Percentiles rank a stretch among this genome's conserved stretches.
Evolutionary conservation across 2,329 filamentous ascomycete genomes (phyloP).

Genomic region (Arthroderma sp.): DNA sequence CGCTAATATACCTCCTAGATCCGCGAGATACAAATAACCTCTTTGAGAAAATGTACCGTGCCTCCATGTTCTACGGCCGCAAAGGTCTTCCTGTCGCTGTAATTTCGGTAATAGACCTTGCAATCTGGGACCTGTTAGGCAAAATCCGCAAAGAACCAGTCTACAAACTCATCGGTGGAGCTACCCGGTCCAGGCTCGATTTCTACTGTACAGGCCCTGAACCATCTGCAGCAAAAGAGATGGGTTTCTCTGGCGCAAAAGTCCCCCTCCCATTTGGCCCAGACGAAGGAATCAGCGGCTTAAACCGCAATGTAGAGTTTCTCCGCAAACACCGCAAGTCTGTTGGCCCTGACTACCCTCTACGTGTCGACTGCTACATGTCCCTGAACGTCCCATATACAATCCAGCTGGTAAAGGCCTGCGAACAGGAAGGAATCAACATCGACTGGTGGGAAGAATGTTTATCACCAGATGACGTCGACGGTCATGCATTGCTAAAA

Average conservation of each 20-base stretch:
- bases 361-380: slow-evolving; percentile 98
- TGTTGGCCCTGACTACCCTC: slow-evolving; percentile 78
- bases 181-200: slow-evolving; percentile 67
- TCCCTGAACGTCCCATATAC: slow-evolving; percentile 85
- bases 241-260: slow-evolving; percentile 86
- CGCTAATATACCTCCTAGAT: slow-evolving; percentile 36
- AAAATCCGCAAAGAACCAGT: slow-evolving; percentile 88
- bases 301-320: slow-evolving; percentile 83
- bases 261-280: slow-evolving; percentile 82
- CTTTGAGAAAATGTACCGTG: slow-evolving; percentile 94
- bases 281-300: slow-evolving; percentile 67
- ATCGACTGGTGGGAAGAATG: slow-evolving; percentile 99
- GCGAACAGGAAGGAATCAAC: slow-evolving; percentile 63
- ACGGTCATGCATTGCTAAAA: slow-evolving; percentile 83
- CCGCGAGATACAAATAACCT: slow-evolving; percentile 82
- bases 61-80: slow-evolving; percentile 90
- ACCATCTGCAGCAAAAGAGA: slow-evolving; percentile 62
- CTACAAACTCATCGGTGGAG: slow-evolving; percentile 84
- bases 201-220: slow-evolving; percentile 95
- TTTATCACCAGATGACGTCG: slow-evolving; percentile 77
- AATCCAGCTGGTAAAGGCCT: slow-evolving; percentile 76
- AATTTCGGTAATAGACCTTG: slow-evolving; percentile 88
- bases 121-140: slow-evolving; percentile 81
- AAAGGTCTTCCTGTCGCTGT: slow-evolving; percentile 83
- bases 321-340: slow-evolving; percentile 70